A percentile compares a stretch with the other conserved stretches of the same genome.
Evolutionary conservation across 768 basidiomycete species (phyloP).

Genomic region (Xanthoconium stramineum): DNA sequence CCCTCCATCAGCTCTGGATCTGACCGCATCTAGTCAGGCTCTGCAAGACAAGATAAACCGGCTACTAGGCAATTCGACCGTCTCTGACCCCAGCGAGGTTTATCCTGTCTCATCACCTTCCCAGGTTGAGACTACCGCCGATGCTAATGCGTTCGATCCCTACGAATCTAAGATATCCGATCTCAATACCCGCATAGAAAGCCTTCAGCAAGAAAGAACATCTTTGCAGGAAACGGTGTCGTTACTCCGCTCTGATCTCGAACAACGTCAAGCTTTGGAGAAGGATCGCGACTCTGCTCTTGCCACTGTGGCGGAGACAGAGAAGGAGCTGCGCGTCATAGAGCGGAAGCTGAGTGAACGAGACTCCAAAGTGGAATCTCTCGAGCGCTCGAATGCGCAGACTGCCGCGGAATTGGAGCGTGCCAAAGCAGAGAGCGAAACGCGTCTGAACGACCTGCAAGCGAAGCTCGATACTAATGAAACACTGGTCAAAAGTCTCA

Average conservation of each 20-base stretch:
- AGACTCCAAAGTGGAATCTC: conserved; percentile 41
- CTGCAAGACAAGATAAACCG: conserved; percentile 50
- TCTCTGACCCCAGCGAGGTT: conserved; percentile 11
- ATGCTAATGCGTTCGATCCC: conserved; percentile 3
- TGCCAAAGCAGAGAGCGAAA: conserved; percentile 43
- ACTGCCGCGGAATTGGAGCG: conserved; percentile 43
- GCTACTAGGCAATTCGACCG: conserved; percentile 35
- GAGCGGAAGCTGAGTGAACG: conserved; percentile 46
- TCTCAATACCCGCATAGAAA: conserved; percentile 43
- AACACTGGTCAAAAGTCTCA: conserved; percentile 44
- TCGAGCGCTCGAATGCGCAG: conserved; percentile 44
- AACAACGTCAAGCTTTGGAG: conserved; percentile 32
- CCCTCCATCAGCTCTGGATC: conserved; percentile 30
- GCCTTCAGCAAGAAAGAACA: conserved; percentile 68
- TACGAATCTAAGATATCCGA: conserved; percentile 18
- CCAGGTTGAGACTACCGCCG: conserved; percentile 41
- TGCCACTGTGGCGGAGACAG: conserved; percentile 39
- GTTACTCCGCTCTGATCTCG: conserved; percentile 20
- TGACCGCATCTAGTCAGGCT: conserved; percentile 38
- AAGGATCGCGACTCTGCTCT: conserved; percentile 45
- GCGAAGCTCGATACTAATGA: conserved; percentile 45
- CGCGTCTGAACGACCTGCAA: conserved; percentile 40
- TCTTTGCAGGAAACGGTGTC: conserved; percentile 44
- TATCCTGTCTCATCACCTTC: conserved; percentile 22
- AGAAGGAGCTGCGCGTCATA: conserved; percentile 38